These are phyloP conservation scores for Colletotrichum camelliae DNA, from an alignment of 2,329 filamentous ascomycete genomes.

Conservation along the genomic window DNA sequence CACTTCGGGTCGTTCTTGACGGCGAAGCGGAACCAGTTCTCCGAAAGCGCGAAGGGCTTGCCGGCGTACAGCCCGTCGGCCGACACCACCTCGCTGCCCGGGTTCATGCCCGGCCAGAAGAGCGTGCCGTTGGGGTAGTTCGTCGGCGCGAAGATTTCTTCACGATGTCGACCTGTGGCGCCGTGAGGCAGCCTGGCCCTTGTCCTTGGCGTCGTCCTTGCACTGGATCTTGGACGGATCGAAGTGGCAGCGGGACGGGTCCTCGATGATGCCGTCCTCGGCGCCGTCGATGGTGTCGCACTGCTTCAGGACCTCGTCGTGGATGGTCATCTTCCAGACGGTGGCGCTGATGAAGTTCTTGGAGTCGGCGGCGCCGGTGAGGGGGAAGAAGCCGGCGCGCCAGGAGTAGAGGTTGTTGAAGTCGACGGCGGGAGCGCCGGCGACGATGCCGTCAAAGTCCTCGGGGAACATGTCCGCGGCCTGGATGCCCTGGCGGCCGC, in stretches of 20 bases:
- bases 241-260: constrained; percentile 45
- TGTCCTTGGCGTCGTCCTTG: constrained; percentile 13
- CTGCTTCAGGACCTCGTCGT: constrained; percentile 45
- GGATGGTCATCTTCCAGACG: constrained; percentile 10
- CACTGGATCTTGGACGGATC: neutral
- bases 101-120: constrained; percentile 51
- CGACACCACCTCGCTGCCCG: constrained; percentile 45
- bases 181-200: constrained; percentile 36
- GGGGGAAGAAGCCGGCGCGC: constrained; percentile 43
- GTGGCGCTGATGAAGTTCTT: constrained; percentile 28
- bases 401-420: constrained; percentile 36
- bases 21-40: constrained; percentile 44
- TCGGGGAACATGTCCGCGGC: constrained; percentile 43
- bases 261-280: constrained; percentile 50
- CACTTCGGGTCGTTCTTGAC: constrained; percentile 44
- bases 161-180: constrained; percentile 42
- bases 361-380: constrained; percentile 37
- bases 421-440: constrained; percentile 50
- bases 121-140: constrained; percentile 35
- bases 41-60: constrained; percentile 27
- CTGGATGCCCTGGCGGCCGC: constrained; percentile 58
- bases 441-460: constrained; percentile 61
- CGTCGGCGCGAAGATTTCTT: constrained; percentile 31
- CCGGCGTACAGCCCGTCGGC: constrained; percentile 50
- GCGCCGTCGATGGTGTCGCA: constrained; percentile 56